A percentile compares a stretch with the other conserved stretches of the same genome.
Evolutionary conservation across 2,329 filamentous ascomycete genomes (phyloP).

Genomic region (Penicillium paneum): DNA sequence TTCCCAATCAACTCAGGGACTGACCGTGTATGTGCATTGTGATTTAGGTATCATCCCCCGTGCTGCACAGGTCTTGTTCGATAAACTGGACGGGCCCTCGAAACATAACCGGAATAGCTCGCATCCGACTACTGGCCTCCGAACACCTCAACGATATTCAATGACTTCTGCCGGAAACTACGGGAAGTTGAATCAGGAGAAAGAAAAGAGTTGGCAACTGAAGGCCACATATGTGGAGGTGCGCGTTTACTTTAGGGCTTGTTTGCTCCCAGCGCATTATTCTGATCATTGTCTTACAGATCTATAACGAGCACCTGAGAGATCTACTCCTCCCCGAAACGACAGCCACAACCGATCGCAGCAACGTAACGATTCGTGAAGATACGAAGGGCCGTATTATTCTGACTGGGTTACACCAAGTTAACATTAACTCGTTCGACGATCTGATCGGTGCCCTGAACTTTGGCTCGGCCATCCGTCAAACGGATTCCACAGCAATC

Average conservation of each 20-base stretch:
- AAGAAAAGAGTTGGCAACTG: slow-evolving; percentile 83
- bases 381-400: slow-evolving; percentile 93
- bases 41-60: slow-evolving; percentile 87
- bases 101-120: slow-evolving; percentile 62
- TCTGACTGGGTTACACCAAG: slow-evolving; percentile 81
- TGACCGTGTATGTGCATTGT: slow-evolving; percentile 4
- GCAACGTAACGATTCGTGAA: slow-evolving; percentile 84
- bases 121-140: slow-evolving; percentile 68
- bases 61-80: slow-evolving; percentile 81
- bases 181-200: slow-evolving; percentile 54
- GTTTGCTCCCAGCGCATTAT: neutral
- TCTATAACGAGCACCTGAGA: slow-evolving; percentile 94
- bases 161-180: slow-evolving; percentile 52
- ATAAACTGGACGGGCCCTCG: slow-evolving; percentile 67
- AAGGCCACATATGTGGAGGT: slow-evolving; percentile 86
- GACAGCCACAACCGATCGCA: slow-evolving; percentile 66
- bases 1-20: neutral
- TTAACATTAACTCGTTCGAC: slow-evolving; percentile 85
- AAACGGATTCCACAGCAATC: slow-evolving; percentile 94
- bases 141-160: slow-evolving; percentile 76
- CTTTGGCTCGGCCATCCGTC: slow-evolving; percentile 88
- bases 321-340: slow-evolving; percentile 81
- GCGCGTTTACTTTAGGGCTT: slow-evolving; percentile 11
- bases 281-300: slow-evolving; percentile 51
- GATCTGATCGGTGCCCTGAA: slow-evolving; percentile 86